Base-by-base conservation (phyloP, 78 protist species). In the Tieghemostelium lacteum region DNA sequence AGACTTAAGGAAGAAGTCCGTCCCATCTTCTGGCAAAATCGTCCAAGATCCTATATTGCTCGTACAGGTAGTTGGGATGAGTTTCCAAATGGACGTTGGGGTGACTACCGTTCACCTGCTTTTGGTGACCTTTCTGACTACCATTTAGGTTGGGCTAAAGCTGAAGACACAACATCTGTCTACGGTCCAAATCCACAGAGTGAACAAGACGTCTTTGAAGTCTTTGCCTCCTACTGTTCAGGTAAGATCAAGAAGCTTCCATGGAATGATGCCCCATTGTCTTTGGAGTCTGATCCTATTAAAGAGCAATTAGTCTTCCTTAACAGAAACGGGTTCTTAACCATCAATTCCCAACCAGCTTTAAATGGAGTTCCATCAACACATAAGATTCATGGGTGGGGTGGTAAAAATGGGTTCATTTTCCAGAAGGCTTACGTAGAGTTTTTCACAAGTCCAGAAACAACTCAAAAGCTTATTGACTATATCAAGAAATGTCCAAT, bases 11-110 rank as follows among this genome's bases (percentile, higher is more conserved):
- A 95, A 71, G 95, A 92, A 39, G 99, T 96, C 64, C 89, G 98
- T 7, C 98, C 98, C 26, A 96, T 97, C 92, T 96, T 94, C 95
- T 95, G 99, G 99, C 71, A 94, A 16, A 94, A 86, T 88, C 72
- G 98, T 20, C 97, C 98, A 24, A 72, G 95, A 73, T 52, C 86
- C 28, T 97, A 97, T 87, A 77, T 96, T 24, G 40, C 67, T 24
- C 69, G 98, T 39, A 98, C 99, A 16, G 52, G 60, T 0, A 57
- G 42, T 14, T 97, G 99, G 99, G 99, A 97, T 74, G 98, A 98
- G 36, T 97, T 94, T 66, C 99, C 99, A 42, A 98, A 98, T 93
- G 98, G 98, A 1, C 85, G 97, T 33, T 96, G 98, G 97, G 97
- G 98, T 49, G 96, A 96, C 77, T 37, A 85, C 40, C 2, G 76